Evolutionary conservation across 441 rosid genomes (phyloP).

Genomic region (Manihot esculenta): DNA sequence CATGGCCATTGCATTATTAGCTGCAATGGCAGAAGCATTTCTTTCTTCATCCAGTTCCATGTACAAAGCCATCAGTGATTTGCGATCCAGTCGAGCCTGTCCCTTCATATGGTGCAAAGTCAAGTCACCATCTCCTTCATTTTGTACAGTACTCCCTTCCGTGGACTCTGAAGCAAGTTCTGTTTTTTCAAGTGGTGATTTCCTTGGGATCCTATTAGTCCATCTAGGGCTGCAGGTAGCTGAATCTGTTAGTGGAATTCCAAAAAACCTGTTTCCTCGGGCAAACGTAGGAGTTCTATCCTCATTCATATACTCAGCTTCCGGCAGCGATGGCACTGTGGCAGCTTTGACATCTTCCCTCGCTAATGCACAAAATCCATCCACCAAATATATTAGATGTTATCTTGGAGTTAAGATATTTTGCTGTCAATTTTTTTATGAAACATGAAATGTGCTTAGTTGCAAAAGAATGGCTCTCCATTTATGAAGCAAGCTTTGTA

Average conservation of each 20-base stretch:
- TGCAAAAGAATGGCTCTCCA: no score
- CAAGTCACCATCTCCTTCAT: conserved; percentile 49
- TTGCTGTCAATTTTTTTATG: no score
- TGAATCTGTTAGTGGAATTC: conserved; percentile 61
- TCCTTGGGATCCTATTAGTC: conserved; percentile 42
- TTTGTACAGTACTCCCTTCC: conserved; percentile 33
- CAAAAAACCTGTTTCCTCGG: conserved; percentile 71
- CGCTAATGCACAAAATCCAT: conserved; percentile 28
- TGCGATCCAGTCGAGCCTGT: conserved; percentile 74
- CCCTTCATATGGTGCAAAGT: conserved; percentile 60
- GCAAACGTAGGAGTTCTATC: conserved; percentile 57
- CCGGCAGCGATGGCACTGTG: conserved; percentile 36
- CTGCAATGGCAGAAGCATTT: conserved; percentile 92
- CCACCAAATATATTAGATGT: not conserved
- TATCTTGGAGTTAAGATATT: not conserved
- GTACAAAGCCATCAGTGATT: conserved; percentile 70
- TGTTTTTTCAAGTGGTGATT: conserved; percentile 54
- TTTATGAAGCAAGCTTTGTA: no score
- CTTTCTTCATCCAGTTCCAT: conserved; percentile 96
- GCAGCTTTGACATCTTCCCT: conserved; percentile 45
- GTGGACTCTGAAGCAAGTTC: conserved; percentile 41
- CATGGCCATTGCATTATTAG: conserved; percentile 98
- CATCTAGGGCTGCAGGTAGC: conserved; percentile 55
- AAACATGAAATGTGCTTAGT: no score
- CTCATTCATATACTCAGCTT: conserved; percentile 42